phyloP scores from a whole-genome alignment of 306 rosid species.

The Astragalus glycyphyllos region DNA sequence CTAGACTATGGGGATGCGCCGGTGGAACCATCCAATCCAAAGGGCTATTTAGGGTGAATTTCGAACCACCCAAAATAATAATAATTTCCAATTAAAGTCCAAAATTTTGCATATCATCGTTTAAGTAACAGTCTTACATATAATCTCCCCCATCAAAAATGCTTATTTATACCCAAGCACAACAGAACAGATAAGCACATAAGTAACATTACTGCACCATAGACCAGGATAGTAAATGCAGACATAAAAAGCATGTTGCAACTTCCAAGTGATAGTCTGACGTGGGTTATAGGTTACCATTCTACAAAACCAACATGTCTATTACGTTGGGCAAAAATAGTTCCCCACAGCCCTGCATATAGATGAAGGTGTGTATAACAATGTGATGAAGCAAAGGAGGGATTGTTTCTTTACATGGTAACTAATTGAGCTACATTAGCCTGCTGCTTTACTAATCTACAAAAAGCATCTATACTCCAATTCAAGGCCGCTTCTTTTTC shows the following conservation, averaged over 20 bases:
- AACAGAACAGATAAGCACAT: conserved; percentile 31
- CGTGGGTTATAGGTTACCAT: conserved; percentile 21
- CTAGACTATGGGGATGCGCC: too few relatives aligned
- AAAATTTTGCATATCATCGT: conserved; percentile 18
- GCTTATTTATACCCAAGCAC: conserved; percentile 28
- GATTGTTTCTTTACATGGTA: conserved; percentile 70
- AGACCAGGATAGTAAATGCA: conserved; percentile 37
- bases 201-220: conserved; percentile 34
- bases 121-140: conserved; percentile 22
- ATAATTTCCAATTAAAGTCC: conserved; percentile 23
- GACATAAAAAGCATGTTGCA: conserved; percentile 29
- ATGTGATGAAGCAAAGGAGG: conserved; percentile 44
- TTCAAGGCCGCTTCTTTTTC: conserved; percentile 99
- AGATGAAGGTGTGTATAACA: conserved; percentile 37
- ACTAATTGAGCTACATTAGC: conserved; percentile 91
- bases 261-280: conserved; percentile 30
- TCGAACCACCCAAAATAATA: too few relatives aligned
- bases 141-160: conserved; percentile 14
- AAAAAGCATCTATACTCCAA: conserved; percentile 87
- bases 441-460: conserved; percentile 97
- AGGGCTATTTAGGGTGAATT: too few relatives aligned
- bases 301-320: conserved; percentile 30
- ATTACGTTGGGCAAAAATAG: conserved; percentile 25
- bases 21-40: too few relatives aligned
- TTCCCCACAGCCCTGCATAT: conserved; percentile 31